Evolutionary conservation across 169 alveolate genomes (phyloP).

Genomic region (Pseudocohnilembus persalinus): DNA sequence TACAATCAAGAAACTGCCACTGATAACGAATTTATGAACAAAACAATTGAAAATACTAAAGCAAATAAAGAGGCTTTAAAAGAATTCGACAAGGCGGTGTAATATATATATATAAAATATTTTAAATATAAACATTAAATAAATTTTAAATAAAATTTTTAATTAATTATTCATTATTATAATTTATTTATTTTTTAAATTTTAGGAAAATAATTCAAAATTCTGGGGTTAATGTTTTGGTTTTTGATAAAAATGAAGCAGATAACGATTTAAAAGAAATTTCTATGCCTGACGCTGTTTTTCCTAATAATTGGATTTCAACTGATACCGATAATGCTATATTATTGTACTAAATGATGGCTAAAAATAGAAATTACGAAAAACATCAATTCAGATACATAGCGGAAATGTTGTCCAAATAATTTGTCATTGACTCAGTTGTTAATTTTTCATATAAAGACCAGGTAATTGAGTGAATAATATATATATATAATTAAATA

Average conservation of each 20-base stretch:
- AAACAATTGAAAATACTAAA: constrained; percentile 10
- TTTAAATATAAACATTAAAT: too few species aligned
- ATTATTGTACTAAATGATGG: constrained; percentile 62
- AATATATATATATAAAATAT: too few species aligned
- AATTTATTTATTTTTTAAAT: too few species aligned
- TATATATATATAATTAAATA: too few species aligned
- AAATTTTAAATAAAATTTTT: too few species aligned
- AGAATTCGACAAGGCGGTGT: constrained; percentile 38
- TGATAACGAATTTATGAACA: constrained; percentile 62
- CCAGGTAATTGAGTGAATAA: constrained; percentile 2
- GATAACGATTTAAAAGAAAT: constrained; percentile 12
- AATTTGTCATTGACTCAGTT: constrained; percentile 10
- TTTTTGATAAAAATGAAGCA: constrained; percentile 27
- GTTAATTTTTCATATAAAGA: neutral
- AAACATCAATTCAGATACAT: constrained; percentile 45
- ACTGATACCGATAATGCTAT: constrained; percentile 58
- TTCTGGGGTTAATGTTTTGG: constrained; percentile 27
- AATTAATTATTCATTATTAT: neutral
- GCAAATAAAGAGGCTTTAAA: constrained; percentile 37
- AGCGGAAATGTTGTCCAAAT: constrained; percentile 5
- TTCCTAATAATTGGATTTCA: constrained; percentile 72
- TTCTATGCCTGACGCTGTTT: constrained; percentile 59
- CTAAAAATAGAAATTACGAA: constrained; percentile 51
- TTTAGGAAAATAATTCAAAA: neutral
- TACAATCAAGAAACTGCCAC: constrained; percentile 59